Evolutionary conservation across 1,284 basidiomycete species (phyloP).

Genomic region (Entoloma clypeatum): DNA sequence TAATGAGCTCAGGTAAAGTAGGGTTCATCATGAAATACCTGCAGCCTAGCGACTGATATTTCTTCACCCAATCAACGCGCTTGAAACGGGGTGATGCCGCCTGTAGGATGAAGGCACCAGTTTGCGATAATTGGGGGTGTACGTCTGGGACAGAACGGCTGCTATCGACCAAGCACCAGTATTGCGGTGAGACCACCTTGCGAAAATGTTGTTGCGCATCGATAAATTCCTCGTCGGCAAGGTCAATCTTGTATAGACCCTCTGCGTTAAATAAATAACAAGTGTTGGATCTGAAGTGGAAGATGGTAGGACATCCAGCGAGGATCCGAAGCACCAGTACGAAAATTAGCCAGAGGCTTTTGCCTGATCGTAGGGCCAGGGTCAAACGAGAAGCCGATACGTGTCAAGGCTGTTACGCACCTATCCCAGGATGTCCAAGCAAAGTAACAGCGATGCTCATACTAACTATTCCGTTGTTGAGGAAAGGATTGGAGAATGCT

Average conservation of each 20-base stretch:
- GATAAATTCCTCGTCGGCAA: neutral
- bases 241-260: neutral
- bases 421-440: conserved; percentile 4
- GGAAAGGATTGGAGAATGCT: neutral
- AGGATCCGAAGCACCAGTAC: conserved; percentile 4
- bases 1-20: conserved; percentile 2
- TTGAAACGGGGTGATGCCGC: neutral
- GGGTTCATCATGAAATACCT: conserved; percentile 3
- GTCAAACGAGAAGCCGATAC: neutral
- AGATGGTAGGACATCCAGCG: conserved; percentile 2
- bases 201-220: neutral
- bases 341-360: conserved; percentile 1
- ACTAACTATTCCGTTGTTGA: neutral
- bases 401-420: conserved; percentile 1
- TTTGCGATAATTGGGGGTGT: neutral
- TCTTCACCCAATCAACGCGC: conserved; percentile 3
- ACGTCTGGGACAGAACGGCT: neutral
- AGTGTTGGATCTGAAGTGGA: neutral
- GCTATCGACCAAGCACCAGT: conserved; percentile 2
- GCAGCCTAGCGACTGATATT: neutral
- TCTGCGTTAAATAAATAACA: conserved; percentile 1
- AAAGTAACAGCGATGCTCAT: neutral
- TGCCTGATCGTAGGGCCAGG: neutral
- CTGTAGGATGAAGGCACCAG: neutral
- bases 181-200: neutral